phyloP scores from a whole-genome alignment of 2,329 filamentous ascomycete species.

The Venturia pyrina region DNA sequence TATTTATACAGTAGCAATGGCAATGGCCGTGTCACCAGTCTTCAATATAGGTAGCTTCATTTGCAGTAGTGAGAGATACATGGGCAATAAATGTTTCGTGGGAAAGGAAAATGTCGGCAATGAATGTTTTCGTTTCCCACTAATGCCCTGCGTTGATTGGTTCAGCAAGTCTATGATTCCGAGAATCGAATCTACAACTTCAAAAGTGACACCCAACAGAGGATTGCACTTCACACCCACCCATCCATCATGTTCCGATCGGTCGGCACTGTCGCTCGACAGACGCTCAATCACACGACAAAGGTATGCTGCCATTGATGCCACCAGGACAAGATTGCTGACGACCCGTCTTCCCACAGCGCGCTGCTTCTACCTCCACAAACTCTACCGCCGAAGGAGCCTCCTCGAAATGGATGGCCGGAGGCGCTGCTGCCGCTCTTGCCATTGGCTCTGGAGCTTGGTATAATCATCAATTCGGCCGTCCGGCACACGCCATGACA shows the following conservation, averaged over 20 bases:
- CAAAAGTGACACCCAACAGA: background rate
- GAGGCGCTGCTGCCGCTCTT: constrained; percentile 76
- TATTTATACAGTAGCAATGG: background rate
- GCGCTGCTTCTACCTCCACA: constrained; percentile 56
- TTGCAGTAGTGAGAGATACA: background rate
- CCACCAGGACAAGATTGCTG: constrained; percentile 17
- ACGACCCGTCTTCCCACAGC: constrained; percentile 25
- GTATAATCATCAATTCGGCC: constrained; percentile 96
- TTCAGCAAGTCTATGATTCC: background rate
- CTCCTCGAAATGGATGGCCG: constrained; percentile 70
- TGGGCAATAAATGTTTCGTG: too few relatives aligned
- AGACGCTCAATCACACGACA: constrained; percentile 35
- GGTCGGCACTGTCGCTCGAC: constrained; percentile 71
- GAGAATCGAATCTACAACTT: background rate
- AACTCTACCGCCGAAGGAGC: constrained; percentile 56
- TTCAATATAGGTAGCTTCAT: too few relatives aligned
- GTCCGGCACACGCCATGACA: constrained; percentile 78
- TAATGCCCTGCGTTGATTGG: background rate
- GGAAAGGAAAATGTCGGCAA: background rate
- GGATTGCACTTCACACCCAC: constrained; percentile 17
- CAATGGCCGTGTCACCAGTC: background rate
- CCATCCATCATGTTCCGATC: constrained; percentile 77
- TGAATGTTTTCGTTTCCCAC: background rate
- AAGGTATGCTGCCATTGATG: constrained; percentile 33
- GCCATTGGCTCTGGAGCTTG: constrained; percentile 85